Evolutionary conservation across 2,329 filamentous ascomycete genomes (phyloP).

Genomic region (Bipolaris oryzae): DNA sequence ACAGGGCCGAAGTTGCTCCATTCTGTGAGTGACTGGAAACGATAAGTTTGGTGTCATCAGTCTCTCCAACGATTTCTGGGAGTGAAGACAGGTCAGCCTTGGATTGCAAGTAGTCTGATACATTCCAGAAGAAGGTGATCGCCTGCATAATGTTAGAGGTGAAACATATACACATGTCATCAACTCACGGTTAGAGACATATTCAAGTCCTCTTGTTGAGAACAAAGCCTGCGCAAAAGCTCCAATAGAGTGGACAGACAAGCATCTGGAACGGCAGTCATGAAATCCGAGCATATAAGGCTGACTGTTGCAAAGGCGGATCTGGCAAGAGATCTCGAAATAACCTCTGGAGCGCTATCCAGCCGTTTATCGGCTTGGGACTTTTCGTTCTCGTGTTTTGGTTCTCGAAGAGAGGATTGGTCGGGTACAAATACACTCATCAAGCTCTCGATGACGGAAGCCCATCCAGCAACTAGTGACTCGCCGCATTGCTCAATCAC

Average conservation of each 20-base stretch:
- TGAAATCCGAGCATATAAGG: constrained; percentile 92
- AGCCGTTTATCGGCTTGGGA: neutral
- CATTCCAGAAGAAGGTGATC: constrained; percentile 93
- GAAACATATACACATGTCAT: neutral
- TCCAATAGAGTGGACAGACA: constrained; percentile 81
- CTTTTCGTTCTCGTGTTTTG: neutral
- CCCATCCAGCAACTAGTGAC: constrained; percentile 81
- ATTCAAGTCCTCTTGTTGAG: constrained; percentile 89
- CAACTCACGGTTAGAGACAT: constrained; percentile 81
- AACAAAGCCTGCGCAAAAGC: constrained; percentile 86
- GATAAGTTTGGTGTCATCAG: constrained; percentile 60
- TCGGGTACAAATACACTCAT: constrained; percentile 70
- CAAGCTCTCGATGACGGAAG: constrained; percentile 82
- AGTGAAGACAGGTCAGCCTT: constrained; percentile 52
- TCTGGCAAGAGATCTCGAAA: constrained; percentile 77
- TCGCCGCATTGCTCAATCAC: constrained; percentile 91
- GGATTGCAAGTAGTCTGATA: constrained; percentile 80
- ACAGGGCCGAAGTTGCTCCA: constrained; percentile 72
- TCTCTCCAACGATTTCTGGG: constrained; percentile 26
- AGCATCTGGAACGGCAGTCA: constrained; percentile 72
- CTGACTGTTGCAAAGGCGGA: constrained; percentile 89
- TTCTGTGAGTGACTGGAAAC: constrained; percentile 65
- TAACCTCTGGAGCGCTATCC: constrained; percentile 36
- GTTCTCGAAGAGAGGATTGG: neutral
- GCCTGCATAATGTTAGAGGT: constrained; percentile 59